Conservation (phyloP, 345 rosid species). For the Citrus sinensis region DVS_A1.0 CM039168.1:27946501-27947000, state of each 20-base stretch:
- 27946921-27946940: neutral
- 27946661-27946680: slow-evolving; percentile 31
- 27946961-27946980: neutral
- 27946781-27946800: slow-evolving; percentile 23
- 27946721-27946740: slow-evolving; percentile 15
- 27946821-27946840: neutral
- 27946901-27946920: neutral
- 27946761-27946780: neutral
- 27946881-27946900: neutral
- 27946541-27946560: slow-evolving; percentile 81
- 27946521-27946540: slow-evolving; percentile 91
- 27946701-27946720: slow-evolving; percentile 21
- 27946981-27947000: neutral
- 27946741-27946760: slow-evolving; percentile 21
- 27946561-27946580: neutral
- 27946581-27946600: slow-evolving; percentile 6
- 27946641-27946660: slow-evolving; percentile 4
- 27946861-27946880: neutral
- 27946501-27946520: slow-evolving; percentile 97
- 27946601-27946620: slow-evolving; percentile 14
- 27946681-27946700: neutral
- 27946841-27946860: neutral
- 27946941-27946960: neutral
- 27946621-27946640: slow-evolving; percentile 1
- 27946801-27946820: slow-evolving; percentile 23